Base-by-base conservation (phyloP, 2,329 filamentous ascomycete genomes). In the Ilyonectria robusta region DNA sequence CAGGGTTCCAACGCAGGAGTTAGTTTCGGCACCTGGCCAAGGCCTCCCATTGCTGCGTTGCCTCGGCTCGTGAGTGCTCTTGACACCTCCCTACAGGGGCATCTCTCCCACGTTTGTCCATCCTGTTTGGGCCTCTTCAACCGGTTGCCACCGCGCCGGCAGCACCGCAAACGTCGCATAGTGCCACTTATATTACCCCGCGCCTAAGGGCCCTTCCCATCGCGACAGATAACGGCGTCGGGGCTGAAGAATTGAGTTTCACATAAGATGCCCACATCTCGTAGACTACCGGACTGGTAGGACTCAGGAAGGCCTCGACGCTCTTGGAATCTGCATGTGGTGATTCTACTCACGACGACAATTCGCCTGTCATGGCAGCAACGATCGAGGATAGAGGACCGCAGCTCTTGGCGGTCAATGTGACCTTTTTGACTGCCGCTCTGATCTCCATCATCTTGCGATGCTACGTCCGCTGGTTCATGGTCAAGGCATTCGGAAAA, bases 401-500 rank as follows among this genome's bases (percentile, higher is more conserved):
- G 26, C 63, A 74, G 71, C 72, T 82, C 35, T 61, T 75, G 60
- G 77, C 48, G n/a, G 78, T 82, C 59, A 79, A 79, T 58, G 70
- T 76, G 37, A 55, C 71, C n/a, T 75, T 81, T 26, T 58, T 76
- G 40, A 40, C 65, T 1, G 19, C 75, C 50, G 74, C 78, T 1
- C 8, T 76, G 10, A 65, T 75, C 13, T 72, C 77, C 21, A 77
- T 77, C 13, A 6, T 67, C 0, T 48, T 82, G 48, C 72, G 81
- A 67, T 74, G 72, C 21, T 81, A 78, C 68, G 78, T 81, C 15
- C 78, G 81, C 6, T 60, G 68, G 5, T 67, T 70, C 31, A 71
- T 82, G 50, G 75, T 81, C 35, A 78, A 75, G 53, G 76, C 75
- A 2, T 82, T 81, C 55, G 79, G 80, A 0, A 51, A 66, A 3